phyloP scores from a whole-genome alignment of 2,329 filamentous ascomycete species.

The Fusarium transvaalense region DNA sequence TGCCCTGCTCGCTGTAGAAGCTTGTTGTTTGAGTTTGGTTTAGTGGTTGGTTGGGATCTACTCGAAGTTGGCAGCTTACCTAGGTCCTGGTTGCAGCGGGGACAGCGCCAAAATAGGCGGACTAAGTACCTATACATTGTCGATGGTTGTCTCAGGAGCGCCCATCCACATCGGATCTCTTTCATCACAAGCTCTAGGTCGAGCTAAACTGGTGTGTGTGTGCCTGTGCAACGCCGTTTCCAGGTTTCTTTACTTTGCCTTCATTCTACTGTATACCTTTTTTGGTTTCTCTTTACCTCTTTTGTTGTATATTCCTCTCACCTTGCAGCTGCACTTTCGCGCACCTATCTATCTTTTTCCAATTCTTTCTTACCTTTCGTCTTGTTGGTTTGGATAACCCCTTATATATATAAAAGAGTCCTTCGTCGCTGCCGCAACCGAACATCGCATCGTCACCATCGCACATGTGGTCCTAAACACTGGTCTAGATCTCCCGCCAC shows the following conservation, averaged over 20 bases:
- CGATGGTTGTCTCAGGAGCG: constrained; percentile 34
- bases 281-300: constrained; percentile 18
- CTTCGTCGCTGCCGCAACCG: constrained; percentile 43
- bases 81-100: constrained; percentile 21
- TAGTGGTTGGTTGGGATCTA: constrained; percentile 22
- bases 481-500: constrained; percentile 25
- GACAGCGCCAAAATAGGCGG: constrained; percentile 32
- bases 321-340: not conserved
- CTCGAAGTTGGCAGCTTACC: constrained; percentile 14
- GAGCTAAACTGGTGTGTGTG: constrained; percentile 13
- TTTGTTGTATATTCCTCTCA: constrained; percentile 17
- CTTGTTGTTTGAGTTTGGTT: constrained; percentile 21
- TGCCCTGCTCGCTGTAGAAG: not conserved
- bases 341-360: not conserved
- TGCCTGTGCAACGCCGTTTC: constrained; percentile 39
- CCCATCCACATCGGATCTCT: constrained; percentile 29
- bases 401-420: constrained; percentile 21
- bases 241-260: constrained; percentile 38
- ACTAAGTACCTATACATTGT: constrained; percentile 28
- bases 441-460: constrained; percentile 21
- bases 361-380: constrained; percentile 3
- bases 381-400: constrained; percentile 5
- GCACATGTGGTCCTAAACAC: constrained; percentile 47
- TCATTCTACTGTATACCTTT: constrained; percentile 12
- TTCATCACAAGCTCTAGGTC: constrained; percentile 36